Base-by-base conservation (phyloP, 2,329 filamentous ascomycete species). In the Aspergillus fijiensis region DNA sequence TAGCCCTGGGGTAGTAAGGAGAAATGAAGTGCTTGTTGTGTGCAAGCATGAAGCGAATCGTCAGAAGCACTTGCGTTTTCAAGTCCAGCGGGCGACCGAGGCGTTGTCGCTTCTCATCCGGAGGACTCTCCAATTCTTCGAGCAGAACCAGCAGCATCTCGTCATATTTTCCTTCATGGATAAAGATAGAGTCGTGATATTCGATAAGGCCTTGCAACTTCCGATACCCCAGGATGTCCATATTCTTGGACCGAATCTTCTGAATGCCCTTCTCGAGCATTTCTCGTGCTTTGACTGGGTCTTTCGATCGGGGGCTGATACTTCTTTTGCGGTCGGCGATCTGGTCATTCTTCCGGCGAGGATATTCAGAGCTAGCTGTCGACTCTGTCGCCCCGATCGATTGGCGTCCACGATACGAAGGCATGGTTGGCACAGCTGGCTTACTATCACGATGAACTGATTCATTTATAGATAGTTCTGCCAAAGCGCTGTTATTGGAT, bases 41-140 rank as follows among this genome's bases (percentile, higher is more conserved):
- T n/a, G 67, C 58, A 52, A 77, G 69, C 69, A 79, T 74, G 35
- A 75, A 67, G 14, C 76, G 73, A 45, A 80, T 70, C 6, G 76
- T 79, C 23, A 75, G 68, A 27, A 80, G 64, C n/a, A 78, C 71
- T 55, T 79, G 77, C 3, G 75, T 77, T 58, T 79, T 79, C 51
- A 77, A 62, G 50, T 79, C 77, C 45, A 71, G 57, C 10, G 69
- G 60, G 21, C 67, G 63, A 33, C 63, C 61, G 16, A 64, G 55
- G 39, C 69, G 61, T 33, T 69, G 62, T 49, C 68, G 69, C 51
- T 70, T 72, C 33, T 72, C 72, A 5, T 70, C 66, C 25, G 67
- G 69, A 0, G 70, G 63, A 10, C 67, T 65, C 62, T 78, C 74
- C 14, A 80, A 65, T 47, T 75, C 74, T 11, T 69, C 67, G 25